Percentiles rank a stretch among this genome's conserved stretches.
phyloP scores from a whole-genome alignment of 2,329 filamentous ascomycete species.

The Apiospora malaysiana region DNA sequence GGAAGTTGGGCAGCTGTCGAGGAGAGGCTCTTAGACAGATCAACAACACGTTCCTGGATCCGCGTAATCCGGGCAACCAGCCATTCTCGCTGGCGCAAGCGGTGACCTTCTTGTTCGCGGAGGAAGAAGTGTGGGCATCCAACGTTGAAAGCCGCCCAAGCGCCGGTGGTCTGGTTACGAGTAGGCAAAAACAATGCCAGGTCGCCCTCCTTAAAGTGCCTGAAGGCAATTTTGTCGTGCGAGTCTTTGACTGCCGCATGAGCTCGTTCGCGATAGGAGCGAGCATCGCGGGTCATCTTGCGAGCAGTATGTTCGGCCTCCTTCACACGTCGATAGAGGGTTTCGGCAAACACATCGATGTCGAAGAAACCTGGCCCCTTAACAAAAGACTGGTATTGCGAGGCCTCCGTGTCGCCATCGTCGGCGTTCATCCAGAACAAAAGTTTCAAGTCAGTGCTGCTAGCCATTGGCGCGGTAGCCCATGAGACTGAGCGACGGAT shows the following conservation, averaged over 20 bases:
- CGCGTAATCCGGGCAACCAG: conserved; percentile 92
- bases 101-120: conserved; percentile 88
- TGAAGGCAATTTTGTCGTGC: conserved; percentile 95
- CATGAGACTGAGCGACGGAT: conserved; percentile 60
- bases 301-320: conserved; percentile 92
- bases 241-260: conserved; percentile 82
- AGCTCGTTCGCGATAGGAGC: conserved; percentile 85
- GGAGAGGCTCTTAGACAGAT: conserved; percentile 78
- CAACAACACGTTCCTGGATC: conserved; percentile 91
- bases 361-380: conserved; percentile 79
- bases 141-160: conserved; percentile 98
- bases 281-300: conserved; percentile 90
- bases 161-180: conserved; percentile 89
- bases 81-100: conserved; percentile 87
- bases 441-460: conserved; percentile 72
- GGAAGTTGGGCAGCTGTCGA: conserved; percentile 47
- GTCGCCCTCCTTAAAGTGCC: conserved; percentile 95
- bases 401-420: conserved; percentile 69
- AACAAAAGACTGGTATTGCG: conserved; percentile 78
- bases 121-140: conserved; percentile 97
- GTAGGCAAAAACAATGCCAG: conserved; percentile 93
- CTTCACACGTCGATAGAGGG: conserved; percentile 86
- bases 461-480: conserved; percentile 59
- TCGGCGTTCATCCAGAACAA: conserved; percentile 82
- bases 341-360: conserved; percentile 82